Evolutionary conservation across 2,329 filamentous ascomycete genomes (phyloP), one percentile per base, ranked within the genome.

Genomic region (Chaetomiaceae sp.): DNA sequence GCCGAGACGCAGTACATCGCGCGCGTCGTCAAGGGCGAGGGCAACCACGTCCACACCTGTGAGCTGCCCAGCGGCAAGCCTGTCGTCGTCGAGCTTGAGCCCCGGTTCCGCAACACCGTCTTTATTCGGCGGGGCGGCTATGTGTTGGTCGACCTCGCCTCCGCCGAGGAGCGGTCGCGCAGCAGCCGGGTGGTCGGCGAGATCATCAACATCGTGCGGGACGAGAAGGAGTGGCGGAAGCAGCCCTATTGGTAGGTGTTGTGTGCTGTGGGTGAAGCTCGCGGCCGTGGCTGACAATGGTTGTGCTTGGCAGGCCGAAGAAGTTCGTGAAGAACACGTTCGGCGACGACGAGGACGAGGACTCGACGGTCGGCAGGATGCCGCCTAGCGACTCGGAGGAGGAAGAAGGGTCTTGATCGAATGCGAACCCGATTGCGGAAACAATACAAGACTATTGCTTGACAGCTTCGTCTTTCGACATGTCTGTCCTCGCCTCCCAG

Each of bases 181-280:
- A 83, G 84, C 36, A 88, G 88, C 58, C 89, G 88, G 64, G 78
- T 95, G 11, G 76, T 79, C 42, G 93, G 91, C 12, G 88, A 95
- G 65, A 96, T 98, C 58, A 75, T 95, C 56, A 96, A 96, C 61
- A 81, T 97, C 29, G 89, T 97, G 30, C 76, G 88, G 30, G 88
- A 96, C 60, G 90, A 96, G 70, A 94, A 88, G 68, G 74, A 75
- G 35, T 98, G 93, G 93, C 80, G 89, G 60, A 95, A 95, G 68
- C 82, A 86, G 70, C 60, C 73, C 9, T 98, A 91, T 64, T 97
- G 93, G 93, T 91, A 60, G 44, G 71, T 14, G 15, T 30, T 12
- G 11, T 17, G 4, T 17, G 14, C 35, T 11, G 32, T 14, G 45
- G 46, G 17, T n/a, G n/a, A n/a, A n/a, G n/a, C 24, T 33, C 20